These are phyloP conservation scores for Xerocomellus dryophilus DNA, from an alignment of 768 basidiomycete species.

Conservation along the genomic window DNA sequence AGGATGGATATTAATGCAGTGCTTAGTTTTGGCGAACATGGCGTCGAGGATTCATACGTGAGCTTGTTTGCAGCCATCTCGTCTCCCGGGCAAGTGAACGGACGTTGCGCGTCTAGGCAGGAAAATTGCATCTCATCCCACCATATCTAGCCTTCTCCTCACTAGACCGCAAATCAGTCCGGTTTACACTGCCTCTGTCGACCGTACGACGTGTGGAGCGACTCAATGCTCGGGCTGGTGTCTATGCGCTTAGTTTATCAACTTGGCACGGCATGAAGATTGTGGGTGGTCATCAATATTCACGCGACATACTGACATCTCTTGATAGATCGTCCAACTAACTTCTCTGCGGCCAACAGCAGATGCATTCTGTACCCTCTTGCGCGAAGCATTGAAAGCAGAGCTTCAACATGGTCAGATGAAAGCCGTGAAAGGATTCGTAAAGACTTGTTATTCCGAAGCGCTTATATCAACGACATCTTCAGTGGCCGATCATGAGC, in stretches of 20 bases:
- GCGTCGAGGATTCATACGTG: slow-evolving; percentile 92
- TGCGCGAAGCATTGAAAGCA: slow-evolving; percentile 85
- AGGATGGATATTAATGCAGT: slow-evolving; percentile 90
- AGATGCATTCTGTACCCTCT: slow-evolving; percentile 84
- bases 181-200: slow-evolving; percentile 87
- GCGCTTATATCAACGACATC: slow-evolving; percentile 63
- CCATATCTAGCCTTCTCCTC: slow-evolving; percentile 91
- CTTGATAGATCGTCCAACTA: slow-evolving; percentile 78
- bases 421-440: slow-evolving; percentile 88
- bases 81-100: not conserved
- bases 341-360: slow-evolving; percentile 92
- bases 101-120: slow-evolving; percentile 54
- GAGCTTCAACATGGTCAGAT: slow-evolving; percentile 90
- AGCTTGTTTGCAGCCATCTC: slow-evolving; percentile 33
- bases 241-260: slow-evolving; percentile 93
- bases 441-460: slow-evolving; percentile 93
- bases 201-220: slow-evolving; percentile 93
- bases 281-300: slow-evolving; percentile 39
- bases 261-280: slow-evolving; percentile 95
- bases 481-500: slow-evolving; percentile 58
- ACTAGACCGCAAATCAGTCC: slow-evolving; percentile 87
- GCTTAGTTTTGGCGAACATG: slow-evolving; percentile 70
- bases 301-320: slow-evolving; percentile 5
- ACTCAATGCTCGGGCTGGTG: slow-evolving; percentile 88
- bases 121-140: slow-evolving; percentile 83